Base-by-base conservation (phyloP, 164 flowering plant species). In the Tetrastigma voinierianum region DNA sequence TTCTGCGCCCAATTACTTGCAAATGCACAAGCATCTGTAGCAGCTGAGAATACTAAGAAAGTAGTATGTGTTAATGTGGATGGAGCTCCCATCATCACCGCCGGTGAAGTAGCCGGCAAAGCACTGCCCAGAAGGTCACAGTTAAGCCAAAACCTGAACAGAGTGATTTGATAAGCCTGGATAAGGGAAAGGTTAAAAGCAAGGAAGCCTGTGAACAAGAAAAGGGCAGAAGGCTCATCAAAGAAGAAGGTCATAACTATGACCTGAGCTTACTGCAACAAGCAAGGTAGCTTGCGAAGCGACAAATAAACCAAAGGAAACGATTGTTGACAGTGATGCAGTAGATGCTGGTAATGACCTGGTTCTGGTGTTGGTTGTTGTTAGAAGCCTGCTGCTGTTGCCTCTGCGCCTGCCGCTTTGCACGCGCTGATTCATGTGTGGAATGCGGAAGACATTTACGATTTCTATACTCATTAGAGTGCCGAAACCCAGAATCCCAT, bases 251-350 rank as follows among this genome's bases (percentile, higher is more conserved):
- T 66, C 0, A 2, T 69, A 8, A 82, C 93, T 51, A 85, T 87
- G 2, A 81, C 90, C 93, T 9, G 77, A 86, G 52, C 90, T 95
- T 46, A 81, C 90, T 57, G 96, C 98, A 44, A 59, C 98, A 71
- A 95, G 99, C 96, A 89, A 95, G 88, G 90, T 79, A 67, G 97
- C 95, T 51, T 88, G 95, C 69, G 95, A 93, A 9, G 1, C 87
- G 59, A 72, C 72, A 5, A 72, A 74, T 24, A 86, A 82, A 58
- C 84, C 84, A 4, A 90, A 85, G 72, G 87, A 80, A 32, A 63
- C 71, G 48, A 74, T 83, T 51, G 73, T 79, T 5, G 85, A 96
- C 64, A 90, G 90, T 19, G 99, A 96, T 72, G 90, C 86, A 19
- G 87, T 73, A 2, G 98, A 96, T 71, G 77, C 66, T 6, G 71